A percentile compares a stretch with the other conserved stretches of the same genome.
Conservation (phyloP, 2,329 filamentous ascomycete genomes). For the Aureobasidium sp. region DNA sequence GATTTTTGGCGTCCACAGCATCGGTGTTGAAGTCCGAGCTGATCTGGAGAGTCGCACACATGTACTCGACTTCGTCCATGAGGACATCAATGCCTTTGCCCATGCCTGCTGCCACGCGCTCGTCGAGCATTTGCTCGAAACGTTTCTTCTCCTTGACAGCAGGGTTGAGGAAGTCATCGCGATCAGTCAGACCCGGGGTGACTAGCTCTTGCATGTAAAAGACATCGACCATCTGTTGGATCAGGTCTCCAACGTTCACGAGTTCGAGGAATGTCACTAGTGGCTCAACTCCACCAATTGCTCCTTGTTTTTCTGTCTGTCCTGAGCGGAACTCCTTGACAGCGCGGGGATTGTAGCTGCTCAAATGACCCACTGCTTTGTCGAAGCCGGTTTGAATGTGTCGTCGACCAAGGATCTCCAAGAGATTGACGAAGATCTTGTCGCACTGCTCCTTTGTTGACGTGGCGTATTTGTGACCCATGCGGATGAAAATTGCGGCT, state of each 20-base stretch:
- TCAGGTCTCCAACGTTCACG: slow-evolving; percentile 95
- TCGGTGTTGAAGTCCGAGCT: slow-evolving; percentile 75
- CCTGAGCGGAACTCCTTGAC: slow-evolving; percentile 51
- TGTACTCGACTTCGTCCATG: slow-evolving; percentile 96
- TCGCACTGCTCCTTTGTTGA: slow-evolving; percentile 85
- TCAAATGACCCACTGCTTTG: slow-evolving; percentile 83
- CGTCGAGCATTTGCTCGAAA: slow-evolving; percentile 97
- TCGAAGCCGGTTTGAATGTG: slow-evolving; percentile 93
- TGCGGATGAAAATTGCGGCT: slow-evolving; percentile 70
- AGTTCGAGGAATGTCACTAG: slow-evolving; percentile 94
- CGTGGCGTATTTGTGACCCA: slow-evolving; percentile 68
- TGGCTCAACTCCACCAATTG: slow-evolving; percentile 62
- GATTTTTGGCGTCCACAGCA: slow-evolving; percentile 28
- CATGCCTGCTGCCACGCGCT: slow-evolving; percentile 87
- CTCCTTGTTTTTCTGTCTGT: background rate
- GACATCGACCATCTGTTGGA: slow-evolving; percentile 97
- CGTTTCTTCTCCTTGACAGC: slow-evolving; percentile 94
- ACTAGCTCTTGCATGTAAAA: slow-evolving; percentile 96
- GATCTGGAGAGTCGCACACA: slow-evolving; percentile 79
- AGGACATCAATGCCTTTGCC: slow-evolving; percentile 98
- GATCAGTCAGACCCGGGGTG: slow-evolving; percentile 72
- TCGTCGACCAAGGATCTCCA: slow-evolving; percentile 75
- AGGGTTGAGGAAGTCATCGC: slow-evolving; percentile 89
- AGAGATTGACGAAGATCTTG: slow-evolving; percentile 74
- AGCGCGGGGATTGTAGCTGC: slow-evolving; percentile 83